A percentile compares a stretch with the other conserved stretches of the same genome.
These are phyloP conservation scores for Colletotrichum orchidophilum DNA, from an alignment of 2,329 filamentous ascomycete genomes.

Conservation along the genomic window DNA sequence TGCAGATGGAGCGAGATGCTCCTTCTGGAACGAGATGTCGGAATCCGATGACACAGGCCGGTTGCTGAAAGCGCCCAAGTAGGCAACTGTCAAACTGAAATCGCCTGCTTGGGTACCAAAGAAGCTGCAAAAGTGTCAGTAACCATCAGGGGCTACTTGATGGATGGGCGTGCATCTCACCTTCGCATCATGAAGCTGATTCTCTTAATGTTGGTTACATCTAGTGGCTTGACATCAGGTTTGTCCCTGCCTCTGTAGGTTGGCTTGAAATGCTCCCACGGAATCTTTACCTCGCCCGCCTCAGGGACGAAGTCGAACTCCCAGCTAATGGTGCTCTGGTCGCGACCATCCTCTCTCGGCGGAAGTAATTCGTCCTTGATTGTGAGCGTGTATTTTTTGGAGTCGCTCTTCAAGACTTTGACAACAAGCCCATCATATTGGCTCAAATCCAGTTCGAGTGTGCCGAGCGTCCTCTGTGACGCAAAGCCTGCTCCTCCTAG, in stretches of 20 bases:
- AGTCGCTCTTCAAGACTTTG: conserved; percentile 61
- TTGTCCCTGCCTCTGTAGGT: conserved; percentile 78
- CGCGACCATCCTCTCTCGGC: conserved; percentile 69
- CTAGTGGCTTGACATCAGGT: conserved; percentile 66
- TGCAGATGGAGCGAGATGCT: neutral
- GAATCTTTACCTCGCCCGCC: conserved; percentile 59
- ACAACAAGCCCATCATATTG: conserved; percentile 69
- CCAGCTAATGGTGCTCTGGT: conserved; percentile 77
- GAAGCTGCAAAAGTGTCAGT: conserved; percentile 62
- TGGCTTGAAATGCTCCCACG: conserved; percentile 72
- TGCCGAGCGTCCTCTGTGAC: conserved; percentile 74
- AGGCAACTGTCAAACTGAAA: conserved; percentile 64
- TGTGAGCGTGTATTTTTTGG: conserved; percentile 77
- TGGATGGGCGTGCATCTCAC: conserved; percentile 52
- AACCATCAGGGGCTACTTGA: neutral
- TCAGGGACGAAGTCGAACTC: conserved; percentile 72
- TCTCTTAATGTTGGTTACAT: conserved; percentile 69
- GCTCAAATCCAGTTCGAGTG: conserved; percentile 70
- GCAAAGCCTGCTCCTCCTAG: conserved; percentile 86
- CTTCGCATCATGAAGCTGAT: conserved; percentile 85
- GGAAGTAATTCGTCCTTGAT: conserved; percentile 76
- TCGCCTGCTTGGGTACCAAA: conserved; percentile 78
- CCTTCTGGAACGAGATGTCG: conserved; percentile 9
- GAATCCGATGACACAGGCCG: conserved; percentile 8
- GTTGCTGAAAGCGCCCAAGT: conserved; percentile 28